Evolutionary conservation across 2,329 filamentous ascomycete species (phyloP), one percentile per base, ranked within the genome.

Genomic region (Hypomyces rosellus): DNA sequence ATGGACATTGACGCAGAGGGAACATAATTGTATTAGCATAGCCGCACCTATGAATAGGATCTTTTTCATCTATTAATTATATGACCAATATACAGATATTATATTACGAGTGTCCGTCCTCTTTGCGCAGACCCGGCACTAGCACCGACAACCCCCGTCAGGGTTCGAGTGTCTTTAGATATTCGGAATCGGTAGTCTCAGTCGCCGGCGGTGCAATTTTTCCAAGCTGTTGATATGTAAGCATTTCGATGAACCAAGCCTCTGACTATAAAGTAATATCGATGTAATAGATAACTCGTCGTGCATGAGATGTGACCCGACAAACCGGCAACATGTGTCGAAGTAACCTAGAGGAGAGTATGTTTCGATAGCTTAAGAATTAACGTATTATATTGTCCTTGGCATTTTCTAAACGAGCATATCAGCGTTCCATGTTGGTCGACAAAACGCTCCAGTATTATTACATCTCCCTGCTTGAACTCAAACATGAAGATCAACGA

Each of bases 301-400:
- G 52, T 39, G 34, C 55, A 57, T 9, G 13, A 46, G 46, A 41
- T 51, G 55, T 8, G 54, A 57, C 6, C 48, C 34, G 15, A 50
- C 39, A 9, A 16, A 49, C 20, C 9, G 25, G 25, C 16, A 40
- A 39, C 42, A 53, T 22, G 33, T 13, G 15, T 20, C 34, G 13
- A 53, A 53, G 37, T 37, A 45, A n/a, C 38, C 25, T 13, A 16
- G 15, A n/a, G 37, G n/a, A 34, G 5, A 48, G 25, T 25, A 11
- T 34, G 14, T 33, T 20, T 38, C 14, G 25, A 20, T 33, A 34
- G 25, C 46, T 2, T 14, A 44, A 9, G 30, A 5, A 12, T 16
- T 44, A 22, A 34, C 13, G 25, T 38, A 4, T 38, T 38, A 9
- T 4, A 38, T 14, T 16, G 4, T 5, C 4, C 36, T 16, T 38